Percentiles rank a stretch among this genome's conserved stretches.
Conservation (phyloP, 768 basidiomycete species). For the Lyophyllum atratum region DNA sequence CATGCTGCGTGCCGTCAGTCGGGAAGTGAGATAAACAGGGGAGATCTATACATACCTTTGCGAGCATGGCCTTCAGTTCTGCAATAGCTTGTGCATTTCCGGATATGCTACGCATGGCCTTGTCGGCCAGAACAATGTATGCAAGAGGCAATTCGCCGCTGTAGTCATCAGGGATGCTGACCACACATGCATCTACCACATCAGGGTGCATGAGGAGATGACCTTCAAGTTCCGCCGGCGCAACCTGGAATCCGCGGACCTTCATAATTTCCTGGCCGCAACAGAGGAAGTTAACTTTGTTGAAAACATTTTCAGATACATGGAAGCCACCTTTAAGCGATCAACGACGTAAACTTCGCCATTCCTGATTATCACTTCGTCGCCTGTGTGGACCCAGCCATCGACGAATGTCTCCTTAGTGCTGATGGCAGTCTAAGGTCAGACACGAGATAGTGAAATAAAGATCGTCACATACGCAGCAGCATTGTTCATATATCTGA, state of each 20-base stretch:
- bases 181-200: constrained; percentile 64
- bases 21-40: not conserved
- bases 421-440: constrained; percentile 32
- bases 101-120: constrained; percentile 36
- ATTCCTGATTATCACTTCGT: constrained; percentile 68
- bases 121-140: constrained; percentile 57
- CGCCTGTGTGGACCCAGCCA: constrained; percentile 71
- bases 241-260: constrained; percentile 60
- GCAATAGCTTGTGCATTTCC: constrained; percentile 33
- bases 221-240: constrained; percentile 68
- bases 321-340: constrained; percentile 61
- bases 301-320: not conserved
- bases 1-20: constrained; percentile 41
- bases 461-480: constrained; percentile 48
- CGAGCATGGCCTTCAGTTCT: constrained; percentile 45
- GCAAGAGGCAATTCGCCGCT: constrained; percentile 77
- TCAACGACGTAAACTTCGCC: constrained; percentile 72
- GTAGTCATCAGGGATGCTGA: constrained; percentile 71
- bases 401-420: constrained; percentile 65
- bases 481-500: constrained; percentile 59
- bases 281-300: not conserved
- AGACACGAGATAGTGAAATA: not conserved
- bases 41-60: constrained; percentile 46
- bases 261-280: constrained; percentile 66
- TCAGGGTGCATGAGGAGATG: constrained; percentile 62